Base-by-base conservation (phyloP, 306 rosid species). In the Senna tora region DNA sequence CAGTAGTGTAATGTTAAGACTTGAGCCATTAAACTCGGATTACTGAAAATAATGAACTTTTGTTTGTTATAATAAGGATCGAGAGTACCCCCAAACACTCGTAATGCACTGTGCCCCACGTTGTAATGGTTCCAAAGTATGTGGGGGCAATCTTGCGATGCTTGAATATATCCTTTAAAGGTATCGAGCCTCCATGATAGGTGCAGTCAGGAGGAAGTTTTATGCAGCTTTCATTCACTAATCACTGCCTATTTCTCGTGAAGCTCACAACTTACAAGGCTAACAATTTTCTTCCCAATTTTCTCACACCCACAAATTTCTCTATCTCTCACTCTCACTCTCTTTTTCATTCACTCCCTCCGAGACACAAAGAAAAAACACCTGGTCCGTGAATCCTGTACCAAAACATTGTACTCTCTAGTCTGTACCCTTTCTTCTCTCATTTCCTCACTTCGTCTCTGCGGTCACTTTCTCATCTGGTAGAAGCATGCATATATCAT, bases 201-300 rank as follows among this genome's bases (percentile, higher is more conserved):
- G 56, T 57, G 74, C 85, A 77, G 81, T 53, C 60, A 66, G 79
- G 60, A 64, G 68, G 60, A 58, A 67, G 82, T 78, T 81, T 73
- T 73, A 75, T 79, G 79, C 78, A 84, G 83, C 87, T 64, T 83
- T 79, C 84, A 84, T 77, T 84, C 88, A 79, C 83, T 85, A 79
- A 72, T 77, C 67, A n/a, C 86, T 77, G 78, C 77, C 84, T 80
- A 79, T 83, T 89, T 82, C 96, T 84, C 87, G 91, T 89, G 93
- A 89, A 67, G 63, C 84, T 50, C 74, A 76, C 82, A 57, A 68
- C 83, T 57, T 76, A 80, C 82, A 53, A 69, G 79, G 77, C 75
- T 60, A 74, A 78, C 68, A 41, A 83, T 69, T 79, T 70, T 75
- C 55, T 57, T 55, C 71, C 75, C 65, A 46, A 32, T 22, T 41